Base-by-base conservation (phyloP, 805 yeast genomes). In the Monosporozyma aquatica region DNA sequence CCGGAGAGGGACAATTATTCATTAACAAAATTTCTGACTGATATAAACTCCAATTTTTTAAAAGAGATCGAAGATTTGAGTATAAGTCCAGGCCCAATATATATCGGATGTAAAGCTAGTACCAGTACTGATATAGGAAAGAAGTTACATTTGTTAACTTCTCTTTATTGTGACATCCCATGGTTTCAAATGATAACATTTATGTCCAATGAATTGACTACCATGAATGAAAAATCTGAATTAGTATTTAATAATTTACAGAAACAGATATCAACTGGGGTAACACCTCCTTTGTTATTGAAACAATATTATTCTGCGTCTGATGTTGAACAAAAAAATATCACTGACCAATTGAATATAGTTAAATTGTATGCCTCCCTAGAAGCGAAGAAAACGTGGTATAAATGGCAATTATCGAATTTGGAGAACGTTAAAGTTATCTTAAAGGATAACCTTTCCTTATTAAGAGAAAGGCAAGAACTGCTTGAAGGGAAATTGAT, bases 351-450 rank as follows among this genome's bases (percentile, higher is more conserved):
- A 45, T 66, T 78, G 38, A 71, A 68, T 44, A 45, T 70, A 10
- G 61, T 78, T 34, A 75, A 76, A 52, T 71, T 68, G 24, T 72
- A 61, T 45, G 67, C 83, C 1, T 65, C 76, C 24, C 64, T 69
- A 24, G 75, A 74, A 51, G 75, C 84, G 0, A 68, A 65, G 44
- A 69, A 68, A 29, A 71, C 72, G 0, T 80, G 85, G 84, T 75
- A 74, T 49, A 72, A 70, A 39, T 80, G 86, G 87, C 62, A 84
- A 46, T 55, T 65, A 10, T 74, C 75, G 46, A 67, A 78, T 37
- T 53, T 73, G 5, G 62, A 65, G 20, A 77, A 75, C 32, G 61
- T 78, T 13, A 52, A 70, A 25, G 56, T 38, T 18, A 64, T 58
- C 7, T 37, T 62, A 17, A 32, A 44, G 13, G 67, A 60, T 33